phyloP scores from a whole-genome alignment of 2,329 filamentous ascomycete genomes.

The Clarireedia paspali region DNA sequence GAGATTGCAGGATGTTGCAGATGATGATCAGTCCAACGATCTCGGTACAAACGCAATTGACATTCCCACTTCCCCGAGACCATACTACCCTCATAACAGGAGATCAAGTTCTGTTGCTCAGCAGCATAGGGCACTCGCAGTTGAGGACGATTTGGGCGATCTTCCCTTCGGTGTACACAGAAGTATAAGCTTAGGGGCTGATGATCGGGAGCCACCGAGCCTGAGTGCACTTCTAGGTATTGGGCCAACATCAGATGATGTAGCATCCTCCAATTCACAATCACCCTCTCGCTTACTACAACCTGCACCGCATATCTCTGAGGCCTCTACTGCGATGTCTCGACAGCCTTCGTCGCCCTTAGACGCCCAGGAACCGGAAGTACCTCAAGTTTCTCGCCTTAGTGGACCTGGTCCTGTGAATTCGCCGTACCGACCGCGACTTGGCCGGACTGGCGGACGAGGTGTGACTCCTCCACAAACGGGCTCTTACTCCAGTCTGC shows the following conservation, averaged over 20 bases:
- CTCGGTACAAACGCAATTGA: slow-evolving; percentile 60
- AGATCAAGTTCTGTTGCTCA: slow-evolving; percentile 65
- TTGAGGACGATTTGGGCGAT: slow-evolving; percentile 54
- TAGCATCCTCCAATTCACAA: slow-evolving; percentile 25
- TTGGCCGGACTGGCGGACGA: slow-evolving; percentile 27
- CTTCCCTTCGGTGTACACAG: slow-evolving; percentile 53
- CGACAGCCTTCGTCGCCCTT: slow-evolving; percentile 24
- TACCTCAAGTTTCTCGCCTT: slow-evolving; percentile 20
- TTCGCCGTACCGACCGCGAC: slow-evolving; percentile 25
- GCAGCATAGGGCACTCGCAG: slow-evolving; percentile 45
- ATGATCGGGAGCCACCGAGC: slow-evolving; percentile 56
- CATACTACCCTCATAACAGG: slow-evolving; percentile 44
- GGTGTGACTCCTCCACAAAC: slow-evolving; percentile 27
- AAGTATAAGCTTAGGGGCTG: slow-evolving; percentile 60
- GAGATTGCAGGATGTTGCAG: slow-evolving; percentile 20
- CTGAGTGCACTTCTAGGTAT: slow-evolving; percentile 53
- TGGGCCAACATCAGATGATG: slow-evolving; percentile 33
- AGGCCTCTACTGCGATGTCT: slow-evolving; percentile 21
- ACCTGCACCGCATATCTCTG: slow-evolving; percentile 26
- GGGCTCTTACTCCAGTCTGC: slow-evolving; percentile 29
- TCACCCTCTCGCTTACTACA: slow-evolving; percentile 28
- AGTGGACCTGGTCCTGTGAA: slow-evolving; percentile 22
- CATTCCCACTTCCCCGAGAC: slow-evolving; percentile 63
- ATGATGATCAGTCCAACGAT: slow-evolving; percentile 32
- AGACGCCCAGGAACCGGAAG: slow-evolving; percentile 22